Conservation (phyloP, 148 eudicot species). For the Oxyria digyna region DNA sequence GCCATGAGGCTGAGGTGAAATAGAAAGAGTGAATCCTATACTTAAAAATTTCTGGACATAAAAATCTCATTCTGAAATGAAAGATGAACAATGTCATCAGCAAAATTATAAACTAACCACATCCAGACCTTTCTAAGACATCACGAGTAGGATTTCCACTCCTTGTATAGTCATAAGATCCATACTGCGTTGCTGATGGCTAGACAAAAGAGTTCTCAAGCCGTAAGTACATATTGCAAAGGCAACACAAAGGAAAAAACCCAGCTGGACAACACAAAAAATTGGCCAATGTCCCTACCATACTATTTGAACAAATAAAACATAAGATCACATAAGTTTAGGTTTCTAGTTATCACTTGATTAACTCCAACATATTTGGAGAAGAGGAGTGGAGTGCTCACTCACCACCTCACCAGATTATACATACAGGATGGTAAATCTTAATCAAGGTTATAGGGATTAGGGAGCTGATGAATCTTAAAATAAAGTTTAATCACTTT, state of each 20-base stretch:
- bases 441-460: not conserved
- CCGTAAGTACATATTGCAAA: not conserved
- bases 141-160: constrained; percentile 98
- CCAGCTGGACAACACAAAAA: not conserved
- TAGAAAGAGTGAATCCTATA: constrained; percentile 3
- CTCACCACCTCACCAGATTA: not conserved
- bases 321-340: not conserved
- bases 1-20: constrained; percentile 56
- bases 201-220: constrained; percentile 12
- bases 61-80: not conserved
- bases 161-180: constrained; percentile 89
- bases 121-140: constrained; percentile 58
- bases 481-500: not conserved
- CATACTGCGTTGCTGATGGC: constrained; percentile 76
- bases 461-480: not conserved
- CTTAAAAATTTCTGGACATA: not conserved
- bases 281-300: not conserved
- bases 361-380: not conserved
- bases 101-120: not conserved
- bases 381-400: not conserved
- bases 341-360: not conserved
- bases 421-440: too few relatives aligned
- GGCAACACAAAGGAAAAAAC: not conserved
- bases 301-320: not conserved
- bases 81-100: not conserved